Evolutionary conservation across 345 rosid species (phyloP).

Genomic region (Bruguiera sexangula): DNA sequence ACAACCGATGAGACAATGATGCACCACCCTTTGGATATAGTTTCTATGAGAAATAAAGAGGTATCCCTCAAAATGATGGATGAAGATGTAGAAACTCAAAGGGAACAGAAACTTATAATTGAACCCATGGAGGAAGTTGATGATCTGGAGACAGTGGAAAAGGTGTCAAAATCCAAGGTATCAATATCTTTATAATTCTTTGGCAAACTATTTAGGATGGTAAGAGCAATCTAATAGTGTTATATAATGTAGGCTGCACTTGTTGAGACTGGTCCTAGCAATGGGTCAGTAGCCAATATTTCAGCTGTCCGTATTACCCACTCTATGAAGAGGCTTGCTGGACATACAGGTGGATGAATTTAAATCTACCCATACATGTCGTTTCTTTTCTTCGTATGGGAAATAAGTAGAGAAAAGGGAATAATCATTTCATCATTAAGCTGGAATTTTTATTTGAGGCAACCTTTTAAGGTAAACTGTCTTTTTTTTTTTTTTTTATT

Average conservation of each 20-base stretch:
- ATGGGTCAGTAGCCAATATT: not conserved
- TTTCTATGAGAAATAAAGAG: not conserved
- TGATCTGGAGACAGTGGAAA: too few relatives aligned
- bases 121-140: not conserved
- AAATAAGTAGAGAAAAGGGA: not conserved
- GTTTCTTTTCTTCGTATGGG: not conserved
- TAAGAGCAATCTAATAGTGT: not conserved
- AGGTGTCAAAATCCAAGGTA: not conserved
- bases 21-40: not conserved
- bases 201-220: not conserved
- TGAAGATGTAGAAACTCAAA: not conserved
- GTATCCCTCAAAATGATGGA: not conserved
- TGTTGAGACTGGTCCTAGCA: not conserved
- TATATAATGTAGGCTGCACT: not conserved
- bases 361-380: not conserved
- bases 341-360: not conserved
- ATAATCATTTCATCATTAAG: not conserved
- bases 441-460: not conserved
- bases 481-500: not conserved
- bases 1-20: not conserved
- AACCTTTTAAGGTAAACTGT: not conserved
- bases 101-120: not conserved
- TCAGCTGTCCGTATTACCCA: not conserved
- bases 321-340: not conserved
- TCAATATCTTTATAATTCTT: not conserved